A percentile compares a stretch with the other conserved stretches of the same genome.
phyloP scores from a whole-genome alignment of 805 yeast genomes.

The Saccharomycopsis vini region DNA sequence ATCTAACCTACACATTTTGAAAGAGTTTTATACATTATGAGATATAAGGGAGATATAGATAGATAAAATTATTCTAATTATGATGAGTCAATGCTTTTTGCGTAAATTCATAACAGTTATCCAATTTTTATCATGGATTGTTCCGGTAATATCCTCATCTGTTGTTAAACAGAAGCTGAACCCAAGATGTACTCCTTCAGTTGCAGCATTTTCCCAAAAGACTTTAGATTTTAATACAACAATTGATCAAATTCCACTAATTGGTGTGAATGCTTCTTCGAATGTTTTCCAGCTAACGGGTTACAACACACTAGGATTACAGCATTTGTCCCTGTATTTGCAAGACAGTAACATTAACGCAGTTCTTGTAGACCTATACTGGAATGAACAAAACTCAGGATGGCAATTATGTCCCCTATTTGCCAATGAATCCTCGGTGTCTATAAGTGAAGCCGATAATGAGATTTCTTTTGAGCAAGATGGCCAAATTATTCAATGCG shows the following conservation, averaged over 20 bases:
- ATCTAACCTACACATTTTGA: too few relatives aligned
- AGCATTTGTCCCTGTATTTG: conserved; percentile 21
- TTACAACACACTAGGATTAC: conserved; percentile 24
- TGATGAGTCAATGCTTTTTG: too few relatives aligned
- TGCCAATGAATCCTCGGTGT: background rate
- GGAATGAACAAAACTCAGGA: conserved; percentile 30
- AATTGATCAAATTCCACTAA: conserved; percentile 25
- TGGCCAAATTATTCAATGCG: background rate
- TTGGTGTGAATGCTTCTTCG: conserved; percentile 28
- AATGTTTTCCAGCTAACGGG: conserved; percentile 25
- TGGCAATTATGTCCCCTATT: conserved; percentile 48
- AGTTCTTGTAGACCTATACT: conserved; percentile 40
- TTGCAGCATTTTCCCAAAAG: conserved; percentile 23
- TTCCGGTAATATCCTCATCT: too few relatives aligned
- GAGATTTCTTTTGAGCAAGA: background rate
- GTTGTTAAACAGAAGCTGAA: too few relatives aligned
- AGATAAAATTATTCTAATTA: too few relatives aligned
- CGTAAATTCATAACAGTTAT: too few relatives aligned
- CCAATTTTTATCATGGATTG: too few relatives aligned
- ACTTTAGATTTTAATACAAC: conserved; percentile 26
- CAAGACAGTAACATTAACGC: conserved; percentile 27
- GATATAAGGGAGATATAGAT: too few relatives aligned
- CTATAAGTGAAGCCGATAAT: background rate
- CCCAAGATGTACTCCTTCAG: too few relatives aligned
- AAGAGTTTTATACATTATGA: too few relatives aligned